Percentiles rank a stretch among this genome's conserved stretches.
Evolutionary conservation across 352 stramenopile genomes (phyloP).

Genomic region (Blastocystis sp.): DNA sequence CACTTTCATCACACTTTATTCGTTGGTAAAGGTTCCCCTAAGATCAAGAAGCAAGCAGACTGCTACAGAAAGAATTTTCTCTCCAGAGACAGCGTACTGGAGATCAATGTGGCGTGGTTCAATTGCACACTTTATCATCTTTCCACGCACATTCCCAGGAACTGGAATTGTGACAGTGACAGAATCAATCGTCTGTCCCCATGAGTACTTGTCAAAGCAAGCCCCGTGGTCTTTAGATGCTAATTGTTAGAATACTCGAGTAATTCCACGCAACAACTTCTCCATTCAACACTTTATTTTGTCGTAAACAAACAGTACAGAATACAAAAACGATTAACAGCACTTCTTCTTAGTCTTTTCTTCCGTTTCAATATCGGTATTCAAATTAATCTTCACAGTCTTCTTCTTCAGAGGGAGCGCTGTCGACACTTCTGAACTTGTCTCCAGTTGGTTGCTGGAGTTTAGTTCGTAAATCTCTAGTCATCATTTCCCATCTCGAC

Average conservation of each 20-base stretch:
- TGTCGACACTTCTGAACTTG: neutral
- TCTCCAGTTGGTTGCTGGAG: neutral
- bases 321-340: slow-evolving; percentile 36
- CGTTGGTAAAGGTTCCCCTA: slow-evolving; percentile 12
- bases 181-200: slow-evolving; percentile 3
- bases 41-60: neutral
- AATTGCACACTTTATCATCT: slow-evolving; percentile 27
- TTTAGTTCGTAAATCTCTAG: slow-evolving; percentile 51
- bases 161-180: slow-evolving; percentile 35
- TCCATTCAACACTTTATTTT: neutral
- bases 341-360: slow-evolving; percentile 13
- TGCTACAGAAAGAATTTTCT: neutral
- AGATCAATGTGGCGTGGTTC: neutral
- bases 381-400: slow-evolving; percentile 36
- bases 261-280: neutral
- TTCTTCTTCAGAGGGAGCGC: slow-evolving; percentile 15
- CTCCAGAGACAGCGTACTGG: neutral
- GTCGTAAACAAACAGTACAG: neutral
- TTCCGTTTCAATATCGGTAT: neutral
- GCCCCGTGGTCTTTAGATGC: neutral
- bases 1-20: slow-evolving; percentile 33
- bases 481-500: neutral
- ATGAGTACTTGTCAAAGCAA: slow-evolving; percentile 25
- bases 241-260: neutral
- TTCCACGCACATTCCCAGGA: neutral